A percentile compares a stretch with the other conserved stretches of the same genome.
These are phyloP conservation scores for Whalleya microplaca DNA, from an alignment of 2,329 filamentous ascomycete genomes.

Conservation along the genomic window DNA sequence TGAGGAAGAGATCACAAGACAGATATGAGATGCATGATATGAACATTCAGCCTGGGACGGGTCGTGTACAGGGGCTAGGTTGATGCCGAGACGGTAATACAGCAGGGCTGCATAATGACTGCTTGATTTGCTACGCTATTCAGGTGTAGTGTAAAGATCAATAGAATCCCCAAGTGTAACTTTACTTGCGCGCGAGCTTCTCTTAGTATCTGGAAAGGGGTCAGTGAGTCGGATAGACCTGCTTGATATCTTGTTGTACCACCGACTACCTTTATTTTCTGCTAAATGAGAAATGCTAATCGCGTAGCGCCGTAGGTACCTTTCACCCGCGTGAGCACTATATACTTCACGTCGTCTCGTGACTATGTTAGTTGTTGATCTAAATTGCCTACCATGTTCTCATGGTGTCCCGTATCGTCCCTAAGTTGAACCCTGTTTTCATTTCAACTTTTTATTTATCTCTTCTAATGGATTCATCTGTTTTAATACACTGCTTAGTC, in stretches of 20 bases:
- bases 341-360: too few species aligned
- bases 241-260: not conserved
- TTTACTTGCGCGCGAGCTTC: not conserved
- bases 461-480: too few species aligned
- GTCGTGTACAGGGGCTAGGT: slow-evolving; percentile 8
- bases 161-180: not conserved
- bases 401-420: too few species aligned
- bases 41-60: not conserved
- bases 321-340: too few species aligned
- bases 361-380: too few species aligned
- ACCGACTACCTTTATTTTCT: not conserved
- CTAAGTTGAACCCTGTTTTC: too few species aligned
- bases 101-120: not conserved
- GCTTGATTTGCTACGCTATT: not conserved
- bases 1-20: not conserved
- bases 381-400: too few species aligned
- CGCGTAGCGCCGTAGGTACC: too few species aligned
- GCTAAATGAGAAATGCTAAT: too few species aligned
- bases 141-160: not conserved
- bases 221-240: not conserved
- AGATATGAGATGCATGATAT: not conserved
- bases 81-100: slow-evolving; percentile 7
- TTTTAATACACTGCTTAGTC: too few species aligned
- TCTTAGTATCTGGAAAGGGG: not conserved
- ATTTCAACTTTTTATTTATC: too few species aligned